Evolutionary conservation across 345 rosid genomes (phyloP).

Genomic region (Moringa oleifera): DNA sequence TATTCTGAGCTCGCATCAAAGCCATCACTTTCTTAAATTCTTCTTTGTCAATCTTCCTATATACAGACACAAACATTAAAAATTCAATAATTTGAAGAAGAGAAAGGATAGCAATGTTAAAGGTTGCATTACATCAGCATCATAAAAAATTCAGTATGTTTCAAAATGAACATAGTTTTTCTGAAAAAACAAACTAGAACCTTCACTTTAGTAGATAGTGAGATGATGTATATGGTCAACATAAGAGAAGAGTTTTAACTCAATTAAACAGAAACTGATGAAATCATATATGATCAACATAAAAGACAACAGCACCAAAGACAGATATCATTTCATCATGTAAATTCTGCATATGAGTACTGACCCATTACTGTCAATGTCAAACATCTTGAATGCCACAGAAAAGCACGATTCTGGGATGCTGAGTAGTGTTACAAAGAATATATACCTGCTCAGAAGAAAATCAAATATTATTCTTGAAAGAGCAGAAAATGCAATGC

Average conservation of each 20-base stretch:
- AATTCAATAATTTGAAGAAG: conserved; percentile 16
- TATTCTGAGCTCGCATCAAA: conserved; percentile 77
- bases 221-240: no score
- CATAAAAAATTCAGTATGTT: conserved; percentile 21
- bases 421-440: conserved; percentile 84
- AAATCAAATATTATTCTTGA: conserved; percentile 7
- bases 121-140: conserved; percentile 1
- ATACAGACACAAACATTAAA: conserved; percentile 12
- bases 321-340: conserved; percentile 9
- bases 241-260: no score
- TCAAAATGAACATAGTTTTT: conserved; percentile 27
- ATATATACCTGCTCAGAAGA: conserved; percentile 67
- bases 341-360: conserved; percentile 21
- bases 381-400: conserved; percentile 91
- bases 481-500: neutral
- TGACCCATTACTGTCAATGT: conserved; percentile 69
- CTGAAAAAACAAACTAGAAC: conserved; percentile 14
- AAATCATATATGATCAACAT: neutral
- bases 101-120: conserved; percentile 20
- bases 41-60: conserved; percentile 70
- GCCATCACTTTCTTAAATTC: conserved; percentile 96
- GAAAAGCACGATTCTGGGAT: conserved; percentile 86
- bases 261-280: neutral
- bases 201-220: no score
- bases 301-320: conserved; percentile 17